Conservation (phyloP, 495 filamentous ascomycete species). For the Aspergillus incahuasiensis region DNA sequence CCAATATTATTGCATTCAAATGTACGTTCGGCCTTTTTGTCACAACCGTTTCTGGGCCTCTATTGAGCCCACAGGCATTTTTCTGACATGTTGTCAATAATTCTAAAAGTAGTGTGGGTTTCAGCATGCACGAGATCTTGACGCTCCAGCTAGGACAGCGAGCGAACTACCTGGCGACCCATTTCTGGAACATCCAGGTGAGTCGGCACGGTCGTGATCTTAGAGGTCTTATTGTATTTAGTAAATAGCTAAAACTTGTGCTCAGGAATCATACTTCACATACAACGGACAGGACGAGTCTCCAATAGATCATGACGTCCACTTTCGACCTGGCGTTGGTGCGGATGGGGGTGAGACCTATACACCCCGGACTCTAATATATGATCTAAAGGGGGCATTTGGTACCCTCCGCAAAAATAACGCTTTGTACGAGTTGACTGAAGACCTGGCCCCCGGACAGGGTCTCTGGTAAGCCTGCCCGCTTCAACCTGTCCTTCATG, state of each 20-base stretch:
- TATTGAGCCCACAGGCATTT: constrained; percentile 3
- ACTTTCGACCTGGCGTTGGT: constrained; percentile 84
- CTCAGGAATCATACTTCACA: constrained; percentile 91
- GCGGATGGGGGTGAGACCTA: constrained; percentile 79
- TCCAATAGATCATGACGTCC: constrained; percentile 82
- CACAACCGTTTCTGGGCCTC: not conserved
- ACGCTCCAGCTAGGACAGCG: constrained; percentile 90
- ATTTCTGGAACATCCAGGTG: constrained; percentile 97
- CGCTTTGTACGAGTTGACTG: constrained; percentile 73
- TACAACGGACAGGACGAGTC: constrained; percentile 66
- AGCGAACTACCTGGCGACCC: constrained; percentile 91
- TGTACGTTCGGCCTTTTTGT: constrained; percentile 4
- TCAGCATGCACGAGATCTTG: constrained; percentile 87
- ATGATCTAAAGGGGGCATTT: constrained; percentile 91
- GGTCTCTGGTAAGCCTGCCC: constrained; percentile 54
- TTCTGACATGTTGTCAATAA: not conserved
- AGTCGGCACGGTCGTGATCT: not conserved
- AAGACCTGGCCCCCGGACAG: constrained; percentile 44
- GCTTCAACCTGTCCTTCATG: not conserved
- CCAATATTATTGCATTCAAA: not conserved
- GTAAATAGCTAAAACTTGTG: constrained; percentile 14
- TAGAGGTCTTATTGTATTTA: not conserved
- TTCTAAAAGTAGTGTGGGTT: not conserved
- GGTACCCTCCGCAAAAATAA: constrained; percentile 83
- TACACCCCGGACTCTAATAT: constrained; percentile 85